Base-by-base conservation (phyloP, 345 rosid species). In the Gossypium sturtianum region DNA sequence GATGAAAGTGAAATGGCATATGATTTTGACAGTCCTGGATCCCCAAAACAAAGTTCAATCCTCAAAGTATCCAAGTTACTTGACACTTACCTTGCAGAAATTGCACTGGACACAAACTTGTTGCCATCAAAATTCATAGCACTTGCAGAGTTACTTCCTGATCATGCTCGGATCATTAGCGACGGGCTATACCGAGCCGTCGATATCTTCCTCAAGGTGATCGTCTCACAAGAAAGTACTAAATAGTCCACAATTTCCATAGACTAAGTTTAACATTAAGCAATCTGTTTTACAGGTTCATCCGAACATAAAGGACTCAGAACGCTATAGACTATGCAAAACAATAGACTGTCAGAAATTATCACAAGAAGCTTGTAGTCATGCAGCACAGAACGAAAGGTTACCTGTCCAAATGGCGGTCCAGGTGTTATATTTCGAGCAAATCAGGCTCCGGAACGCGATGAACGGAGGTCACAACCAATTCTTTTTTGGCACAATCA, bases 281-380 rank as follows among this genome's bases (percentile, higher is more conserved):
- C 27, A 22, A 8, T 9, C 51, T 54, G 7, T 27, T 60, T 69
- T 0, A 43, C 81, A 95, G 99, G 96, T 95, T 70, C 99, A 95
- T 84, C 96, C 93, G 13, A 91, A 87, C 74, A 88, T 93, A 11
- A 95, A 93, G 80, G 99, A 95, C 44, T 84, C 97, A 1, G 99
- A 95, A 62, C 88, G 97, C 10, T 91, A 93, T 83, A 72, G 98
- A 43, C 97, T 95, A 3, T 91, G 97, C 86, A 95, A 93, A 79
- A 90, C 98, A 20, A 95, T 95, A 51, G 97, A 95, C 81, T 87
- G 92, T 70, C 98, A 95, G 78, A 95, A 93, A 81, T 85, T 95
- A 56, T 90, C 99, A 16, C 97, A 93, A 74, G 99, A 95, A 84
- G 99, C 99, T 49, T 95, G 99, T 82, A 91, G 98, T 80, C 98